These are phyloP conservation scores for Dioscorea dumetorum DNA, from an alignment of 106 monocot species.

Conservation along the genomic window DNA sequence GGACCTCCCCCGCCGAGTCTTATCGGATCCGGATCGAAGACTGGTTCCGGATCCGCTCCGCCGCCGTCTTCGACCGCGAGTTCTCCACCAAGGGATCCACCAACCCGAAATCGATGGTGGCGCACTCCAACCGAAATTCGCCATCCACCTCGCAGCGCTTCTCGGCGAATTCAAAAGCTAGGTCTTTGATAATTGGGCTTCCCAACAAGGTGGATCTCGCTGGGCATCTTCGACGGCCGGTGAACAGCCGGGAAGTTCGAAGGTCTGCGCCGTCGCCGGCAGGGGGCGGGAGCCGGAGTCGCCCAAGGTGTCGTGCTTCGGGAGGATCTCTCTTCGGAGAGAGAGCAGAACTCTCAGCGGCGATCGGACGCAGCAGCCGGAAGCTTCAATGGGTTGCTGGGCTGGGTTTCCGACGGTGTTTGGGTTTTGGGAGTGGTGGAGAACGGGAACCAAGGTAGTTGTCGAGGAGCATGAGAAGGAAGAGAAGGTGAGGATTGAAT, in stretches of 20 bases:
- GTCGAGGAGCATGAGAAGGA: no score
- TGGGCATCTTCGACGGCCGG: background rate
- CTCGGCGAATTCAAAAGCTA: background rate
- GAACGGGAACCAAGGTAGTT: background rate
- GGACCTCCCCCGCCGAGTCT: conserved; percentile 2
- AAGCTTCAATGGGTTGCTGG: background rate
- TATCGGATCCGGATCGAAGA: background rate
- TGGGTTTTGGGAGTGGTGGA: background rate
- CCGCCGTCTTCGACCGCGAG: background rate
- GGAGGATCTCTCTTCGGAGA: background rate
- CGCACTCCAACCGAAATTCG: background rate
- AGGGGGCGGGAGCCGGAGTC: background rate
- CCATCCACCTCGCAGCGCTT: background rate
- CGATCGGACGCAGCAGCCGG: background rate
- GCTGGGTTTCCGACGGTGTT: background rate
- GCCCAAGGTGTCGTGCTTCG: conserved; percentile 11
- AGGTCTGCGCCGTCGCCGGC: background rate
- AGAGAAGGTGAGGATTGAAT: no score
- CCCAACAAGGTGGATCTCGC: background rate
- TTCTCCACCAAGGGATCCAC: background rate
- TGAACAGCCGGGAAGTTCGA: background rate
- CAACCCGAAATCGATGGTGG: background rate
- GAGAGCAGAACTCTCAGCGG: background rate
- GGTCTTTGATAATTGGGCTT: background rate
- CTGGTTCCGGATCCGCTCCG: background rate